Evolutionary conservation across 345 rosid species (phyloP), one percentile per base, ranked within the genome.

Genomic region (Eucalyptus erythrocorys): DNA sequence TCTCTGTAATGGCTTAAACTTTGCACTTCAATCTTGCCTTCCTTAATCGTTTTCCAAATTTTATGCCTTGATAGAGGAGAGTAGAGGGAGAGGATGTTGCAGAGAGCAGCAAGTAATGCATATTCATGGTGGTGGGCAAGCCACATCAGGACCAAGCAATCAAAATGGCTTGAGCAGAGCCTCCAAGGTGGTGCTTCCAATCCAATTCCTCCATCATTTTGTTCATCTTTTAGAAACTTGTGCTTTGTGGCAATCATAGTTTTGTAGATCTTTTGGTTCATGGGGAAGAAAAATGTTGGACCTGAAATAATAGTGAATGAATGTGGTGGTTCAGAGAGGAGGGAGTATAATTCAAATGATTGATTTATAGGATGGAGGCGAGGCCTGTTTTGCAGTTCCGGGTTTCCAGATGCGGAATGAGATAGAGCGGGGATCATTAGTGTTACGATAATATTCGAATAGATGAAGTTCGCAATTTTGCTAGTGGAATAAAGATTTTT

Each of bases 81-180:
- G 55, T 24, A 16, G 19, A 19, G 45, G 50, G 30, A 55, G 48
- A 61, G 53, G 30, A 89, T 87, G 94, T 89, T 92, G 93, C 94
- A 93, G 90, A 92, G 93, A 90, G 94, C 93, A 85, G 93, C 93
- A 76, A 91, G 93, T 87, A 93, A 92, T 88, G 93, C 94, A 45
- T 91, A 93, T 87, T 91, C 94, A 64, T 93, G 94, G 94, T 92
- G 94, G 94, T 93, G 94, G 94, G 93, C 94, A 55, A 93, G 94
- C 89, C 94, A 92, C 88, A 89, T 93, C 88, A 90, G 94, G 86
- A 93, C 94, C 13, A 93, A 93, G 89, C 94, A 93, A 90, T 93
- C 94, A 13, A 92, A 92, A 92, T 92, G 94, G 94, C 88, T 93
- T 76, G 93, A 93, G 48, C 94, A 92, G 88, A 93, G 92, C 90